phyloP scores from a whole-genome alignment of 208 protist genomes.

The Leptomonas pyrrhocoris region DNA sequence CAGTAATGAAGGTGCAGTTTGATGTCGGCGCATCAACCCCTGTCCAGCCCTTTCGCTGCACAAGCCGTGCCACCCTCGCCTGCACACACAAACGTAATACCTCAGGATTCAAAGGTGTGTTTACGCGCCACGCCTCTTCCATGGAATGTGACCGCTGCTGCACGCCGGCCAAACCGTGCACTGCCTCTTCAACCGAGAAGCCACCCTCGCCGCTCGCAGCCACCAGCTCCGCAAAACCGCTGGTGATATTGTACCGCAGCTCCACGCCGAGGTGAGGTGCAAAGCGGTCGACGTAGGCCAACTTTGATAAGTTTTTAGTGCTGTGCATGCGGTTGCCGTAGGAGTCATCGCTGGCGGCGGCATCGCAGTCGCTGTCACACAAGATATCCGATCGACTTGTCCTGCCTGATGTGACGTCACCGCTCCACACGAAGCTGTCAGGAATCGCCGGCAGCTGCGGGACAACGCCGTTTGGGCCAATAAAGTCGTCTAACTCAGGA shows the following conservation, averaged over 20 bases:
- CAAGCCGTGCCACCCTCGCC: background rate
- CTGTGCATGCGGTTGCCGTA: background rate
- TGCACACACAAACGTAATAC: background rate
- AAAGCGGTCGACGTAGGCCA: slow-evolving; percentile 3
- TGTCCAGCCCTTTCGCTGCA: slow-evolving; percentile 1
- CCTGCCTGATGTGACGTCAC: too few species aligned
- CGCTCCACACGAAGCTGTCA: background rate
- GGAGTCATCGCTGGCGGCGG: too few species aligned
- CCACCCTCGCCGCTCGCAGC: background rate
- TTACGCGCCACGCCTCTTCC: too few species aligned
- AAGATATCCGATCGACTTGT: too few species aligned
- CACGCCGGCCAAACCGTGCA: background rate
- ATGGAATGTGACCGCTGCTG: background rate
- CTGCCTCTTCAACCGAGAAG: background rate
- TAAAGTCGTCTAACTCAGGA: background rate
- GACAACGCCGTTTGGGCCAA: background rate
- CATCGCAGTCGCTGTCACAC: too few species aligned
- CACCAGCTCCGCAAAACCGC: background rate
- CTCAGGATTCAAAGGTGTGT: background rate
- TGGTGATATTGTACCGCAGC: slow-evolving; percentile 1
- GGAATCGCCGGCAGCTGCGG: slow-evolving; percentile 7
- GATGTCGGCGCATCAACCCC: too few species aligned
- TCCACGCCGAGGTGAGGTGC: background rate
- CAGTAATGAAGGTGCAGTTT: background rate
- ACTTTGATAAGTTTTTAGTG: background rate